Percentiles rank a stretch among this genome's conserved stretches.
Evolutionary conservation across 257 asterid genomes (phyloP).

Genomic region (Parsonsia alboflavescens): DNA sequence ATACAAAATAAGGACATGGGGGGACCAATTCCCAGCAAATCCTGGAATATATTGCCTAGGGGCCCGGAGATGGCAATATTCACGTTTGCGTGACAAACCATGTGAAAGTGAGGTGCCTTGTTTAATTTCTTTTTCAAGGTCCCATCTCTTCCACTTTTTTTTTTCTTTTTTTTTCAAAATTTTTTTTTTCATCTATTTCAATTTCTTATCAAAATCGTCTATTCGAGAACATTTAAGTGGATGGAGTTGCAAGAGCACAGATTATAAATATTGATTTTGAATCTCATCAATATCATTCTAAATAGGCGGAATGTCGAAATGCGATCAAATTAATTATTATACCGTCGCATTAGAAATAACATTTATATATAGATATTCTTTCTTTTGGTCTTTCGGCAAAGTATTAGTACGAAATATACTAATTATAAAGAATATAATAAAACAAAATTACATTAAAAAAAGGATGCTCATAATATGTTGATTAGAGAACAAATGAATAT

Average conservation of each 20-base stretch:
- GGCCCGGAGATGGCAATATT: slow-evolving; percentile 15
- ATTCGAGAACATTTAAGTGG: too few species aligned
- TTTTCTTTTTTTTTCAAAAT: background rate
- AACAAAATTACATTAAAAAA: background rate
- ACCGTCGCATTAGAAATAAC: too few species aligned
- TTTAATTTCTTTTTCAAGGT: background rate
- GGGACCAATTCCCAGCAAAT: slow-evolving; percentile 14
- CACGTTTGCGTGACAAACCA: slow-evolving; percentile 22
- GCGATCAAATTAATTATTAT: too few species aligned
- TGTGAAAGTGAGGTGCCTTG: slow-evolving; percentile 15
- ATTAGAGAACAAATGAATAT: background rate
- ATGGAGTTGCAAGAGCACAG: too few species aligned
- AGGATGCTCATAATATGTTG: background rate
- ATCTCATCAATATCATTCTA: too few species aligned
- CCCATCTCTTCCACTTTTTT: slow-evolving; percentile 7
- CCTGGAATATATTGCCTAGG: slow-evolving; percentile 10
- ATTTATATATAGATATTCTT: background rate
- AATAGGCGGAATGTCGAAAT: too few species aligned
- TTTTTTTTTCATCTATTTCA: too few species aligned
- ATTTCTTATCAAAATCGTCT: too few species aligned
- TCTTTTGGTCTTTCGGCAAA: background rate
- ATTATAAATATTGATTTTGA: too few species aligned
- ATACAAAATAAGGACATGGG: background rate
- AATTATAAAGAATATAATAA: too few species aligned
- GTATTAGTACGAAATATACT: background rate